These are phyloP conservation scores for Salvia rosmarinus DNA, from an alignment of 257 asterid species.

Conservation along the genomic window DNA sequence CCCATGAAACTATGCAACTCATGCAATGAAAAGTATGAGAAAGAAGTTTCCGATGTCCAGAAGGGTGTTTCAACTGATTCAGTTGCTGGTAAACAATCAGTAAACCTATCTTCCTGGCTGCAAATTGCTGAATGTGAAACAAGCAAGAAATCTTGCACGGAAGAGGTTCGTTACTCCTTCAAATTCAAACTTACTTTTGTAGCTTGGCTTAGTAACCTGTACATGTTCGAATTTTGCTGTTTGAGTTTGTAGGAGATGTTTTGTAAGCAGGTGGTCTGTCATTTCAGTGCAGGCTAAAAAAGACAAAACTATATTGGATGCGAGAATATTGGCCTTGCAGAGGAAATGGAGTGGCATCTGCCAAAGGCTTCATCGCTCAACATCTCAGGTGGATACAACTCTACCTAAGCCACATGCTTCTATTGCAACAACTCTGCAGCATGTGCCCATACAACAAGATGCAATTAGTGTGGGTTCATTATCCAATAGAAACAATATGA, in stretches of 20 bases:
- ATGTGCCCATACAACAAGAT: constrained; percentile 37
- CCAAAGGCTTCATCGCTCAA: constrained; percentile 64
- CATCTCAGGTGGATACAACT: constrained; percentile 44
- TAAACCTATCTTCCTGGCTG: constrained; percentile 69
- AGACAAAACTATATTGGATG: constrained; percentile 57
- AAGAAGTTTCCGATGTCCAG: constrained; percentile 62
- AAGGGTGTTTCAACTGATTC: constrained; percentile 54
- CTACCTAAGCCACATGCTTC: constrained; percentile 43
- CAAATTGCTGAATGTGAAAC: constrained; percentile 57
- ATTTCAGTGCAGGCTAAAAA: constrained; percentile 92
- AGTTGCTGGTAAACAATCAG: constrained; percentile 49
- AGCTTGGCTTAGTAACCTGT: constrained; percentile 4
- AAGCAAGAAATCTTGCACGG: constrained; percentile 47
- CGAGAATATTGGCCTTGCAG: constrained; percentile 54
- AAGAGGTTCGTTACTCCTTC: constrained; percentile 71
- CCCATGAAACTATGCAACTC: constrained; percentile 55
- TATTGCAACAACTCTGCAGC: constrained; percentile 34
- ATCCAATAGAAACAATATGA: constrained; percentile 36
- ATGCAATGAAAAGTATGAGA: constrained; percentile 76
- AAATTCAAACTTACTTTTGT: constrained; percentile 18
- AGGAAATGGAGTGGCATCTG: constrained; percentile 91
- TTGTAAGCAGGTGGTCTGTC: constrained; percentile 53
- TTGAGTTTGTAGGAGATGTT: constrained; percentile 33
- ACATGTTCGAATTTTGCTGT: not conserved
- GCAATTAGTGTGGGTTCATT: constrained; percentile 38